Base-by-base conservation (phyloP, 2,329 filamentous ascomycete species). In the Monosporascus sp. region DNA sequence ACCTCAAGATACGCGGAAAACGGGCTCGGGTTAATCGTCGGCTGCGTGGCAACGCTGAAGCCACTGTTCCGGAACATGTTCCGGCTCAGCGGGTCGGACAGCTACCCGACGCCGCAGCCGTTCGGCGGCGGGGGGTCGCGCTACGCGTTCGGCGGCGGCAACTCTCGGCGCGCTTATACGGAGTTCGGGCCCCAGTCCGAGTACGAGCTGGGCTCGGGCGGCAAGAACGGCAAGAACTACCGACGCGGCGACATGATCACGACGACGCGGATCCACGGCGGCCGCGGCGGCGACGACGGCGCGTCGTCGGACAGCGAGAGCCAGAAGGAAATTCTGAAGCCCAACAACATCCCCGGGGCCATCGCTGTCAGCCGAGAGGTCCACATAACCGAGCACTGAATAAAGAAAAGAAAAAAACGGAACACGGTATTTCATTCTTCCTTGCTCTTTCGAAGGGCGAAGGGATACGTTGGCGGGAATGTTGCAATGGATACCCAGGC, bases 21-120 rank as follows among this genome's bases (percentile, higher is more conserved):
- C 35, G 58, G 58, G 20, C 49, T 59, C 6, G 58, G 58, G 8
- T 22, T 59, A 39, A 47, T 56, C 15, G 55, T 55, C 37, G 58
- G 58, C 14, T 56, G 56, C 35, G 6, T 60, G 6, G 51, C 58
- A 15, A 59, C 57, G 9, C 52, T 60, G 38, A 53, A 53, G 17
- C 58, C 58, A 6, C 41, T 60, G 20, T 59, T 60, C 47, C 55
- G 55, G 37, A 44, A 43, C 24, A 37, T 50, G 8, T 53, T 60
- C 37, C 37, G 48, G 7, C 53, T 60, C 25, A 50, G 56, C 46
- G 50, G 52, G 6, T 49, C 51, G 37, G 31, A 48, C 27, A 48
- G 44, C 38, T 35, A 48, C 15, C n/a, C 20, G 4, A n/a, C 47
- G 18, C 50, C 27, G 24, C n/a, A 18, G 8, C 22, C 24, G 37